Conservation (phyloP, 148 eudicot genomes). For the Diospyros lotus region DNA sequence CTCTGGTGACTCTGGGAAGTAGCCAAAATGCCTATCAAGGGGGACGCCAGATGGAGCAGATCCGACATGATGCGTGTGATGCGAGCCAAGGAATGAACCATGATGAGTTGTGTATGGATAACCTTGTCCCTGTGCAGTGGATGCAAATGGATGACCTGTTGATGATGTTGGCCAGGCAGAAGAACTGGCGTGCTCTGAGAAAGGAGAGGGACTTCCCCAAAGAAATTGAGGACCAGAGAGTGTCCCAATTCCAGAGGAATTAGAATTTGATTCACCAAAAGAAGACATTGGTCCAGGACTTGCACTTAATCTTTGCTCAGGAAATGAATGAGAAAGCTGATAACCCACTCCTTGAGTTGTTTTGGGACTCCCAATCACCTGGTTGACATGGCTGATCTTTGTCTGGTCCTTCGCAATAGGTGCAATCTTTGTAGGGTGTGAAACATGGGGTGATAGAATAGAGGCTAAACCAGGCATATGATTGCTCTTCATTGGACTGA, state of each 20-base stretch:
- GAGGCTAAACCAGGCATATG: constrained; percentile 41
- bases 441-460: constrained; percentile 27
- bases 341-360: constrained; percentile 21
- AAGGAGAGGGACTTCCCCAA: constrained; percentile 50
- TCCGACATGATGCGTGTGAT: constrained; percentile 38
- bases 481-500: constrained; percentile 36
- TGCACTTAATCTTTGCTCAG: constrained; percentile 29
- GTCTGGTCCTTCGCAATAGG: constrained; percentile 48
- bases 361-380: constrained; percentile 11
- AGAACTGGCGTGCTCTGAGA: constrained; percentile 27
- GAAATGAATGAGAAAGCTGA: constrained; percentile 30
- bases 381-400: constrained; percentile 19
- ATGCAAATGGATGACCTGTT: constrained; percentile 22
- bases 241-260: constrained; percentile 32
- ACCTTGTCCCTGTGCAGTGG: constrained; percentile 26
- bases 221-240: constrained; percentile 58
- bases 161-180: constrained; percentile 38
- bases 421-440: constrained; percentile 40
- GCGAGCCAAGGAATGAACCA: constrained; percentile 32
- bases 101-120: constrained; percentile 27
- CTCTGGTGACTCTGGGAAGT: constrained; percentile 42
- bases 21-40: constrained; percentile 37
- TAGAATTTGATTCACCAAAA: constrained; percentile 33
- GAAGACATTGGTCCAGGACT: constrained; percentile 35
- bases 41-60: constrained; percentile 52